Evolutionary conservation across 2,329 filamentous ascomycete genomes (phyloP), one percentile per base, ranked within the genome.

Genomic region (Alternaria sp.): DNA sequence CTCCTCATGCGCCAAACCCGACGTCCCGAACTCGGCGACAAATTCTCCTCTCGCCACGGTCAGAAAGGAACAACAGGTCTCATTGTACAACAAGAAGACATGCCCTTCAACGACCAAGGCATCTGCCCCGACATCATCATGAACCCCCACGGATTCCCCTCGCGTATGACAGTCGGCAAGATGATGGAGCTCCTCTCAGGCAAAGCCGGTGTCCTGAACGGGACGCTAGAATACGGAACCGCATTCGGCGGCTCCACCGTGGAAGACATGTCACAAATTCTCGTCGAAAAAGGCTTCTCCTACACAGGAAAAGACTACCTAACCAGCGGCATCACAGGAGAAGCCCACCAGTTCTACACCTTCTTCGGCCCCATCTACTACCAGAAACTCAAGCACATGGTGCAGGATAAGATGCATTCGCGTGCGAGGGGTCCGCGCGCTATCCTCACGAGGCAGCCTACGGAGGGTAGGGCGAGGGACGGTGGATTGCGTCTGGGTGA

Each of bases 321-420:
- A 66, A 98, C 96, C 0, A 94, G 90, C 0, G 96, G 96, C 37
- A 95, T 97, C 77, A 98, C 96, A 0, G 96, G 96, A 73, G 96
- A 99, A 82, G 89, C 92, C 0, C 86, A 98, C 6, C 94, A 97
- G 68, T 94, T 94, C 12, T 98, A 98, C 82, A 94, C 99, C 77
- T 99, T 98, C 86, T 97, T 97, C 79, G 96, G 96, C 0, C 96
- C 96, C 11, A 99, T 99, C 81, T 99, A 97, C 85, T 99, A 99
- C 84, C 96, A 99, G 84, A 97, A 97, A 71, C 88, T 99, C 69
- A 99, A 99, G 87, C 96, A 99, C 86, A 99, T 99, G 96, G 96
- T 99, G 5, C 94, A 98, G 80, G 96, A 99, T 80, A 99, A 99
- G 84, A 98, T 99, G 96, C 96, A 99, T 82, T 95, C 93, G 30